These are phyloP conservation scores for Scenedesmus sp. DNA, from an alignment of 163 green algal genomes.

Conservation along the genomic window DNA sequence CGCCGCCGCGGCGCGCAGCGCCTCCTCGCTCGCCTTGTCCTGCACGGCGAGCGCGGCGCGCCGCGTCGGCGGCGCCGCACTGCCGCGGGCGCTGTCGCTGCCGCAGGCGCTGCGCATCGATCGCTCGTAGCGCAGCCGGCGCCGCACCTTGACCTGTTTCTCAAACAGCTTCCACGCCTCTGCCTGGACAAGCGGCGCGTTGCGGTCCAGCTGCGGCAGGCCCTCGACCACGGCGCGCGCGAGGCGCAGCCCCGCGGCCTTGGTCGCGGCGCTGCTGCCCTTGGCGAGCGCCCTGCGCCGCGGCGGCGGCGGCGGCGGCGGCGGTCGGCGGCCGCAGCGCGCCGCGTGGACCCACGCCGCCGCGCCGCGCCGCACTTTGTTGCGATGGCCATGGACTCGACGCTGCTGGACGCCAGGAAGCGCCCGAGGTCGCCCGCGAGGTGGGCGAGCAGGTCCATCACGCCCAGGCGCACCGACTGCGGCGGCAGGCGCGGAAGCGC, in stretches of 20 bases:
- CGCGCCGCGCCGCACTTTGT: slow-evolving; percentile 31
- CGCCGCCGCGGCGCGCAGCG: slow-evolving; percentile 43
- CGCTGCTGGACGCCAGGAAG: slow-evolving; percentile 57
- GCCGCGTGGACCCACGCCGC: neutral
- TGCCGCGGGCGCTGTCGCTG: neutral
- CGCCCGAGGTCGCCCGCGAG: slow-evolving; percentile 64
- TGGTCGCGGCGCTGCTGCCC: slow-evolving; percentile 48
- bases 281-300: slow-evolving; percentile 35
- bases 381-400: slow-evolving; percentile 64
- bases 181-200: slow-evolving; percentile 59
- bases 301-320: neutral
- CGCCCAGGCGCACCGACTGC: slow-evolving; percentile 62
- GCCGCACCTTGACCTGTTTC: slow-evolving; percentile 47
- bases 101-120: neutral
- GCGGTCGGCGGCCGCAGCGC: neutral
- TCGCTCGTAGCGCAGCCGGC: neutral
- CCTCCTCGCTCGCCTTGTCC: slow-evolving; percentile 39
- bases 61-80: neutral
- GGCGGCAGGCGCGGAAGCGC: too few relatives aligned
- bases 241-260: slow-evolving; percentile 61
- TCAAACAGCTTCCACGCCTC: slow-evolving; percentile 66
- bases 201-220: slow-evolving; percentile 64
- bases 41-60: neutral
- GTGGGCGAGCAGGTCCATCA: slow-evolving; percentile 68
- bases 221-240: slow-evolving; percentile 66